These are phyloP conservation scores for Candida piceae DNA, from an alignment of 805 yeast genomes.

Conservation along the genomic window DNA sequence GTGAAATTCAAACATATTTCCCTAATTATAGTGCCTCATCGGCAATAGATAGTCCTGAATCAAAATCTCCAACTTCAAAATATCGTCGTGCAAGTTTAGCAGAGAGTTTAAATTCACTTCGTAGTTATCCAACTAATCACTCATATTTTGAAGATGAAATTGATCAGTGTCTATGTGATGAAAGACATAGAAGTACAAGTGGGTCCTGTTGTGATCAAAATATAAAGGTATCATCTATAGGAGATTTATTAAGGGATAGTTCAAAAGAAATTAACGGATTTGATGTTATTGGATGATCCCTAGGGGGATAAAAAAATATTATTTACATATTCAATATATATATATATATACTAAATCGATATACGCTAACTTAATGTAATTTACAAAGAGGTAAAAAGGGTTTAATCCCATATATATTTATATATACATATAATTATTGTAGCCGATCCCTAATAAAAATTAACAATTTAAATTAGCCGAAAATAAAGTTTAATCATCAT, in stretches of 20 bases:
- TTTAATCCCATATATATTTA: no score
- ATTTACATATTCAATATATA: background rate
- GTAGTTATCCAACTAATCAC: constrained; percentile 11
- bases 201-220: no score
- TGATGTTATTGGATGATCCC: background rate
- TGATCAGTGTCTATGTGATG: no score
- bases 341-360: no score
- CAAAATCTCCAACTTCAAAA: background rate
- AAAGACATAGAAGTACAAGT: no score
- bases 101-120: constrained; percentile 14
- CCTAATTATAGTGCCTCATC: background rate
- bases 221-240: constrained; percentile 24
- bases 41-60: background rate
- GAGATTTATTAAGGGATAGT: constrained; percentile 19
- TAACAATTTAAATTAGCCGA: no score
- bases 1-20: background rate
- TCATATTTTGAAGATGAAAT: constrained; percentile 22
- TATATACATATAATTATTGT: no score
- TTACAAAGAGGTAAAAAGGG: no score
- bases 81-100: constrained; percentile 6
- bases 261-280: constrained; percentile 11
- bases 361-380: no score
- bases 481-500: no score
- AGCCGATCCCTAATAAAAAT: no score
- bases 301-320: background rate